Base-by-base conservation (phyloP, 345 rosid genomes). In the Euphorbia tirucalli region DNA sequence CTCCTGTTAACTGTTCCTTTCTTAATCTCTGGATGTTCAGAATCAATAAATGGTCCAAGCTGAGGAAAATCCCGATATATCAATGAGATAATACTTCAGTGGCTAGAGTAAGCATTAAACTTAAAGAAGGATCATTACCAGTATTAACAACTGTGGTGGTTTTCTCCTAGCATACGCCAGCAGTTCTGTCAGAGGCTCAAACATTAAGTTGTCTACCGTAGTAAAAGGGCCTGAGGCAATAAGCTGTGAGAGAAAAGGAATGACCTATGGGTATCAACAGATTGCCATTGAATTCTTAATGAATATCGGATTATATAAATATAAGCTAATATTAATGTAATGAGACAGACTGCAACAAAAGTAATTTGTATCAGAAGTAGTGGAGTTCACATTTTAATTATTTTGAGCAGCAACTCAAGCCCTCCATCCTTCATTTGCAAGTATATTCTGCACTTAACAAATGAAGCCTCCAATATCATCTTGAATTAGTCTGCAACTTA, bases 201-300 rank as follows among this genome's bases (percentile, higher is more conserved):
- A 95, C 66, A 81, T 79, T 69, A 95, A 81, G 83, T 89, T 92
- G 82, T 88, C 99, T 56, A 82, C 72, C 28, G 98, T 90, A 27
- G 94, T 88, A 80, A 90, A 95, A 69, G 98, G 98, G 55, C 97
- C 99, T 18, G 98, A 84, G 58, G 96, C 97, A 85, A 90, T 83
- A 70, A 92, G 86, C 96, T 95, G 84, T 74, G 24, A 48, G 56
- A 72, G 30, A 72, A 56, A 55, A 30, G 32, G 16, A 55, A 22
- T 61, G 25, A 60, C 37, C 67, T 32, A 32, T 27, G 16, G 57
- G 52, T 56, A 57, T 70, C 25, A n/a, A 74, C 50, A 66, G 28
- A 67, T 61, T 71, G 72, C n/a, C 52, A n/a, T 16, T 66, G 4
- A 15, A 19, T 66, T 66, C 41, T 27, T 46, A 31, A 21, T 28